Evolutionary conservation across 352 stramenopile genomes (phyloP).

Genomic region (Phytophthora cactorum): DNA sequence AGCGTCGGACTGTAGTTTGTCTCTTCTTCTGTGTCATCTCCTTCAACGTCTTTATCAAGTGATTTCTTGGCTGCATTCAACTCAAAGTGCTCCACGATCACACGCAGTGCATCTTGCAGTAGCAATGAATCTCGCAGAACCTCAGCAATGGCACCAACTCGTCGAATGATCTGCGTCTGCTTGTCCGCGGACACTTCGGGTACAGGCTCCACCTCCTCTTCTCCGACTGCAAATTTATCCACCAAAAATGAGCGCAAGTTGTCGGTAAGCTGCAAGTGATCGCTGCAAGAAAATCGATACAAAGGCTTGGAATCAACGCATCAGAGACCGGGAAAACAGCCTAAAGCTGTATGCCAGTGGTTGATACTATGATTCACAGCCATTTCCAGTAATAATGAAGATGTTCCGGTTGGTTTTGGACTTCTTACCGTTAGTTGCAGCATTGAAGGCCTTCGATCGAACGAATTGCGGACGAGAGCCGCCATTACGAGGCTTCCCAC

Average conservation of each 20-base stretch:
- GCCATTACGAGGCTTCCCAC: slow-evolving; percentile 24
- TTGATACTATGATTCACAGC: slow-evolving; percentile 4
- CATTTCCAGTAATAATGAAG: not conserved
- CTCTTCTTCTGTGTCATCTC: slow-evolving; percentile 6
- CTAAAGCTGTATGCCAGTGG: slow-evolving; percentile 14
- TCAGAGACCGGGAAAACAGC: not conserved
- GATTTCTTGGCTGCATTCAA: slow-evolving; percentile 5
- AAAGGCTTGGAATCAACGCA: not conserved
- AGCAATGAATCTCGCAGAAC: slow-evolving; percentile 41
- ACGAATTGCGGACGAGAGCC: not conserved
- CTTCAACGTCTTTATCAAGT: slow-evolving; percentile 3
- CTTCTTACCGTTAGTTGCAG: slow-evolving; percentile 8
- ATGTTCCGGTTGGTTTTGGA: not conserved
- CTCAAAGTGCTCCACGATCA: slow-evolving; percentile 38
- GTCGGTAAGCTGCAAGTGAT: not conserved
- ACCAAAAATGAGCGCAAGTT: not conserved
- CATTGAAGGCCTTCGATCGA: not conserved
- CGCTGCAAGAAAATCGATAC: not conserved
- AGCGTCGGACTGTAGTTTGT: slow-evolving; percentile 26
- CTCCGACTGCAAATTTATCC: slow-evolving; percentile 6
- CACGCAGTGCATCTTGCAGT: slow-evolving; percentile 33
- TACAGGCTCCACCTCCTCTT: slow-evolving; percentile 35
- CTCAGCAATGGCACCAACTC: slow-evolving; percentile 44
- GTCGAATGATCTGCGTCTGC: slow-evolving; percentile 44
- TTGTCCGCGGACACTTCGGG: slow-evolving; percentile 41